Base-by-base conservation (phyloP, 202 grass and related monocot species). In the Brachypodium distachyon region DNA sequence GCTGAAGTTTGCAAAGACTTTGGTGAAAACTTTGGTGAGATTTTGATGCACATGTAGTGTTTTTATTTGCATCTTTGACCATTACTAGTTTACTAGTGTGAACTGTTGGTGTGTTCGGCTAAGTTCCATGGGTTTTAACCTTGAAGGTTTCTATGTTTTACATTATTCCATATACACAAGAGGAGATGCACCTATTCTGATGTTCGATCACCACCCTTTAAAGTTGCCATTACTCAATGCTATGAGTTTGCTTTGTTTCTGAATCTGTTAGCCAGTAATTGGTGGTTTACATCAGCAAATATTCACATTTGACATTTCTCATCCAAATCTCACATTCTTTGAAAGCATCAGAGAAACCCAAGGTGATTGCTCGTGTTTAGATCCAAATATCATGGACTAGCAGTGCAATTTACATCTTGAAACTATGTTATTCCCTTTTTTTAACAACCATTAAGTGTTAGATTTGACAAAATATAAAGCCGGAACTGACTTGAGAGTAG, bases 1-100 rank as follows among this genome's bases (percentile, higher is more conserved):
- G 91, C 91, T 63, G 89, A 97, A 73, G 68, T 84, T 71, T 97
- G 87, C 80, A 94, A 82, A 31, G 91, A 97, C 80, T 97, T 97
- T 42, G 94, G 87, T 61, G 27, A 77, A 25, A 52, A 73, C 84
- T 97, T 90, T 67, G 94, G 94, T 97, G 74, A 90, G 58, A 73
- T 79, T 29, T n/a, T 78, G 38, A 68, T 54, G 9, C 21, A 25
- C 62, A 5, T 74, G n/a, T 69, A 69, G 26, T 44, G 23, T 37
- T 72, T 2, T 66, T 47, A 3, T 64, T 48, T 78, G 4, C 50
- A 12, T 67, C 51, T 56, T 56, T 63, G 12, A 29, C 63, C 9
- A 76, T 14, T 54, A 58, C 4, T 42, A 34, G 4, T 25, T 14
- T 54, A 58, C 4, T 42, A 34, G 4, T 25, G 18, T 66, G 73